Evolutionary conservation across 192 early-diverging fungal species (phyloP), one percentile per base, ranked within the genome.

Genomic region (Dissophora globulifera): DNA sequence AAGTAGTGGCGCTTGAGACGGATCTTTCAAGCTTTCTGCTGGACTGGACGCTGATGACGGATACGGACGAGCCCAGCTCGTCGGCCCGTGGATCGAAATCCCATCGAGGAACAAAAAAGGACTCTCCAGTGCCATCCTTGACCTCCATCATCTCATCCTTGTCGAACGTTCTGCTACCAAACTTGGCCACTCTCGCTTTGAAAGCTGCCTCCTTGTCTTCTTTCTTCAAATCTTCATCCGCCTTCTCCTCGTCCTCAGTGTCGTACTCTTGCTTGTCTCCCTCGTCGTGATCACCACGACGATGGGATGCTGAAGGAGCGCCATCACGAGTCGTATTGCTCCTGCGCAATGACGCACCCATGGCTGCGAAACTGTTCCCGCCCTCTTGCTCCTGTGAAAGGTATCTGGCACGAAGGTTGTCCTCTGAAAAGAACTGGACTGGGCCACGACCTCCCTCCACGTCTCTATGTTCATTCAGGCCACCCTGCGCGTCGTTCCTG

Each of bases 81-180:
- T 76, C 63, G 4, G 72, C 72, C 15, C 72, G 40, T 26, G 72
- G 72, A 31, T 76, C 72, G 4, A 76, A 23, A 27, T 76, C 63
- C 72, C 72, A 76, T 19, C 72, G 72, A 49, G 72, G 72, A 4
- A 76, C 55, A 62, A 76, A 76, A 52, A 76, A 76, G 7, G 72
- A 76, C 26, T 76, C 72, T 8, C 72, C 72, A 20, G 62, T 62
- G 5, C 72, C 72, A 31, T 76, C 72, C 27, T 76, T 76, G 4
- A 76, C 72, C 26, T 76, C 72, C 22, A 76, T 76, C 72, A 76
- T 76, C 46, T 76, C 72, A 23, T 76, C 72, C 58, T 76, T 76
- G 54, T 76, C 72, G 49, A 76, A 76, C 0, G 72, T 76, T 23
- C 72, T 60, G 47, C 72, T 76, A 7, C 56, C 61, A 30, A 76